Evolutionary conservation across 1,139 yeast genomes (phyloP).

Genomic region (Hyphopichia fennica): DNA sequence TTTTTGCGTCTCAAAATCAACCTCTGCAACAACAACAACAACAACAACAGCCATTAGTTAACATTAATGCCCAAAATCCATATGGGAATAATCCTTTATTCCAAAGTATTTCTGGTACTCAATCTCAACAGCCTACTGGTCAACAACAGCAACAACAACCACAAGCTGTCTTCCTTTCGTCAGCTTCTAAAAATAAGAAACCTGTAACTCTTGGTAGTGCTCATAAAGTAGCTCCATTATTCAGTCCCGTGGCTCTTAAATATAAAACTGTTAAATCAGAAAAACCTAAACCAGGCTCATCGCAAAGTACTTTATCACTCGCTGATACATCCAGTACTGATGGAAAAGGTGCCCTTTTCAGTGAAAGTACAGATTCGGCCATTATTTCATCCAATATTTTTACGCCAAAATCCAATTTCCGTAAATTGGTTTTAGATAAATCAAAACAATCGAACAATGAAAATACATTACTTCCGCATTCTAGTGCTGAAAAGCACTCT

Average conservation of each 20-base stretch:
- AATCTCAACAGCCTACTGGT: conserved; percentile 11
- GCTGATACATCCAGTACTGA: conserved; percentile 2
- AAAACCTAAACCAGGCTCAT: conserved; percentile 8
- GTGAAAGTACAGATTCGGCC: conserved; percentile 58
- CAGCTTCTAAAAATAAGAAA: conserved; percentile 33
- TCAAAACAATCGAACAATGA: conserved; percentile 16
- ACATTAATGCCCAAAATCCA: conserved; percentile 62
- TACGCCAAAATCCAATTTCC: conserved; percentile 60
- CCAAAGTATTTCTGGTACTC: conserved; percentile 37
- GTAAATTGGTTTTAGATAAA: conserved; percentile 58
- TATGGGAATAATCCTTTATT: conserved; percentile 72
- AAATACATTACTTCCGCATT: conserved; percentile 9
- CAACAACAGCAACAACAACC: conserved; percentile 1
- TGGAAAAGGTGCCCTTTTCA: conserved; percentile 17
- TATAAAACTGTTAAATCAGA: conserved; percentile 10
- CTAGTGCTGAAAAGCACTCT: conserved; percentile 10
- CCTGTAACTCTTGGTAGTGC: conserved; percentile 60
- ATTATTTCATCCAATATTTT: conserved; percentile 73
- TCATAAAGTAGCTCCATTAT: conserved; percentile 58
- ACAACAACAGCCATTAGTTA: conserved; percentile 33
- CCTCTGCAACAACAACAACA: conserved; percentile 17
- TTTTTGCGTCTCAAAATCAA: conserved; percentile 15
- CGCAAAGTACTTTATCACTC: conserved; percentile 2
- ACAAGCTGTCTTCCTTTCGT: not conserved
- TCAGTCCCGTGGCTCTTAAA: conserved; percentile 21